phyloP scores from a whole-genome alignment of 2,329 filamentous ascomycete genomes.

The Cordyceps pruinosa region DNA sequence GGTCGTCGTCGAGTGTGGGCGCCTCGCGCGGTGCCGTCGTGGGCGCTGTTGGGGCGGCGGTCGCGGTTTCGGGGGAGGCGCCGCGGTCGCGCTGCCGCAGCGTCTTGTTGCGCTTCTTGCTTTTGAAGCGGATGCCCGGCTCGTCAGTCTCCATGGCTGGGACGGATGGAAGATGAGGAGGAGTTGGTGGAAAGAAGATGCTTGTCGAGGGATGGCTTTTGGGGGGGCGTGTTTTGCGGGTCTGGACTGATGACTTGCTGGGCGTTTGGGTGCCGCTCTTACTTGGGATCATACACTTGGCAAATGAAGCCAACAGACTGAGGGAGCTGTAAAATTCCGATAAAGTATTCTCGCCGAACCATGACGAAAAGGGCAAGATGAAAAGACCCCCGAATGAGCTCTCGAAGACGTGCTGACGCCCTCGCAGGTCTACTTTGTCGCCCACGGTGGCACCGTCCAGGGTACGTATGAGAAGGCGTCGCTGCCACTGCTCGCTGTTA shows the following conservation, averaged over 20 bases:
- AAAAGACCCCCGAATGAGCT: neutral
- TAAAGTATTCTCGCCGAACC: neutral
- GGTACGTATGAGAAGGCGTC: constrained; percentile 36
- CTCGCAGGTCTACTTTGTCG: constrained; percentile 52
- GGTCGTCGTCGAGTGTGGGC: constrained; percentile 9
- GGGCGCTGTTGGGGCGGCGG: constrained; percentile 10
- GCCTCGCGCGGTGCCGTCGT: constrained; percentile 10
- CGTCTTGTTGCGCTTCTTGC: constrained; percentile 51
- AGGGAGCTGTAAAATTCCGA: no score
- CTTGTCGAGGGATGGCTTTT: neutral
- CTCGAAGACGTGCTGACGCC: neutral
- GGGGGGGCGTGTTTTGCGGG: neutral
- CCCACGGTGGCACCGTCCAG: constrained; percentile 60
- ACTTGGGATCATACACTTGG: neutral
- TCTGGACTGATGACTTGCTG: neutral
- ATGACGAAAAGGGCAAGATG: constrained; percentile 31
- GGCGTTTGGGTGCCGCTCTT: neutral
- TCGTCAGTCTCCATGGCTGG: neutral
- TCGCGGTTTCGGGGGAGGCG: constrained; percentile 22
- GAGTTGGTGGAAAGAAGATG: neutral
- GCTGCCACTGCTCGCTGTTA: constrained; percentile 26
- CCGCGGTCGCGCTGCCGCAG: constrained; percentile 47
- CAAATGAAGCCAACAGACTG: neutral
- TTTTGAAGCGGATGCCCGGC: constrained; percentile 39
- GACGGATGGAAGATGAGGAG: neutral